Evolutionary conservation across 306 rosid species (phyloP).

Genomic region (Heteromeles arbutifolia): DNA sequence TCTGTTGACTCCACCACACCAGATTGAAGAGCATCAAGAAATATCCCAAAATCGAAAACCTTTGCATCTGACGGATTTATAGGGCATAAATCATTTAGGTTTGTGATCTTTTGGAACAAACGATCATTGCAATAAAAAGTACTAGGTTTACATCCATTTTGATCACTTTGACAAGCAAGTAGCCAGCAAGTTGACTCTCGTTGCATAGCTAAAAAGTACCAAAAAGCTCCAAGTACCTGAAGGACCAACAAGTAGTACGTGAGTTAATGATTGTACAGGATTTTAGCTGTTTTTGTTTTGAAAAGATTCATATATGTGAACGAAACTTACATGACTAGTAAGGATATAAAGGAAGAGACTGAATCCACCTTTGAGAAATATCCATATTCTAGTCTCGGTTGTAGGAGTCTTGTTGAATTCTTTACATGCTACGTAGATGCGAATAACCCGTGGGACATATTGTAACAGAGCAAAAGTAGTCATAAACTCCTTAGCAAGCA

Average conservation of each 20-base stretch:
- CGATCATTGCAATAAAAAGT: background rate
- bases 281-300: background rate
- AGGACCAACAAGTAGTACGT: background rate
- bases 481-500: slow-evolving; percentile 7
- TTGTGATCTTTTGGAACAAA: background rate
- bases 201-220: background rate
- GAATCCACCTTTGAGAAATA: background rate
- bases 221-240: background rate
- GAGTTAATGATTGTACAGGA: background rate
- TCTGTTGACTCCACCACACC: background rate
- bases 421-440: background rate
- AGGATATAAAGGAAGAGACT: background rate
- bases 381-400: background rate
- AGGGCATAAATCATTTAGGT: background rate
- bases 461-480: slow-evolving; percentile 10
- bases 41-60: background rate
- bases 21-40: background rate
- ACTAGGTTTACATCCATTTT: background rate
- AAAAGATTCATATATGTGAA: background rate
- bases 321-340: background rate
- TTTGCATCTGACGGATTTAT: background rate
- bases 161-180: background rate
- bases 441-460: slow-evolving; percentile 9
- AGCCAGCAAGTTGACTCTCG: background rate
- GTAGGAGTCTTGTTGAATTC: background rate